Evolutionary conservation across 768 basidiomycete species (phyloP).

Genomic region (Boletus patriciae): DNA sequence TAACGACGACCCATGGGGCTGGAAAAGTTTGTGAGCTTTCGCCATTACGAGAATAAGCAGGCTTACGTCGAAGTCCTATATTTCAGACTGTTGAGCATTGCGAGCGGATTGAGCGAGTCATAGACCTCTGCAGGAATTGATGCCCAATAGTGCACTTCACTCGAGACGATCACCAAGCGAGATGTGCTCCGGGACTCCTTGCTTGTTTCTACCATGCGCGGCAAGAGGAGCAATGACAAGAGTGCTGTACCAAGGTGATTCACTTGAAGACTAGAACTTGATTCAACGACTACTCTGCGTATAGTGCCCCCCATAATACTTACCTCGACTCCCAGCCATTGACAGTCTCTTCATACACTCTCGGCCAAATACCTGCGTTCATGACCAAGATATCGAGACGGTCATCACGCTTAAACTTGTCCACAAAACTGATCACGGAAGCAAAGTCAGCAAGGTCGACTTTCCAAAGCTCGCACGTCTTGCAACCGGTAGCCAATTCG

Average conservation of each 20-base stretch:
- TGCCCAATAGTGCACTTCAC: no score
- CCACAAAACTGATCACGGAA: slow-evolving; percentile 15
- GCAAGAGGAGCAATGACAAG: slow-evolving; percentile 29
- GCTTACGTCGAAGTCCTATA: no score
- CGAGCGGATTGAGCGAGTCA: not conserved
- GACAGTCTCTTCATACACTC: slow-evolving; percentile 24
- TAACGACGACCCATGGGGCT: no score
- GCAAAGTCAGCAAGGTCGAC: slow-evolving; percentile 19
- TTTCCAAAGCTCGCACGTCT: slow-evolving; percentile 9
- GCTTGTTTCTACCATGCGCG: no score
- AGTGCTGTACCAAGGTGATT: slow-evolving; percentile 37
- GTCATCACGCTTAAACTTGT: slow-evolving; percentile 11
- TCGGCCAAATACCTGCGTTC: slow-evolving; percentile 38
- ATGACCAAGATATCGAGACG: slow-evolving; percentile 38
- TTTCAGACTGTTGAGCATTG: no score
- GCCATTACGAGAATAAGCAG: no score
- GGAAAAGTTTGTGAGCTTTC: no score
- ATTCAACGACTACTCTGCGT: not conserved
- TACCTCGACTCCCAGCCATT: slow-evolving; percentile 52
- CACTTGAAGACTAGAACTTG: slow-evolving; percentile 32
- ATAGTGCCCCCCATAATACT: no score
- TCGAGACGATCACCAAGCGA: no score
- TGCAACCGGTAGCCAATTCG: slow-evolving; percentile 25
- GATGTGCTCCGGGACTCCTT: no score
- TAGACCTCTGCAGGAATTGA: no score